These are phyloP conservation scores for Candida sp. DNA, from an alignment of 1,139 yeast genomes.

Conservation along the genomic window DNA sequence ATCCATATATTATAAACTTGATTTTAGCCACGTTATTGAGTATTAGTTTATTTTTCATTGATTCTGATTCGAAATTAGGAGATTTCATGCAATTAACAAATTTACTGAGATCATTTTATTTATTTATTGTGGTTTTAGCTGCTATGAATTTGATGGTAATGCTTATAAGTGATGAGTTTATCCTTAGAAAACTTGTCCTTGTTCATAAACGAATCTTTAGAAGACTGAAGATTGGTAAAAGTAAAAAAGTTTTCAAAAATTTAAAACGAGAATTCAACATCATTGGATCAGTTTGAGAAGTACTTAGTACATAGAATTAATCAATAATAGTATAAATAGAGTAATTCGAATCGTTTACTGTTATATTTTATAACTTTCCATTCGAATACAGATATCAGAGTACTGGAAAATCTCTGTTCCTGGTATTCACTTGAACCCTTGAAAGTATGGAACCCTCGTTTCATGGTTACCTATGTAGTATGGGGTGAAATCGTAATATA, in stretches of 20 bases:
- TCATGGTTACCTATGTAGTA: no score
- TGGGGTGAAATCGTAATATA: no score
- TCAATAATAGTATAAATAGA: not conserved
- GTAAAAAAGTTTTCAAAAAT: conserved; percentile 42
- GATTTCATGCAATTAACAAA: conserved; percentile 72
- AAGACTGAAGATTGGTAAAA: conserved; percentile 16
- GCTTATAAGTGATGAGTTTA: conserved; percentile 38
- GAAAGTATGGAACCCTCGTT: no score
- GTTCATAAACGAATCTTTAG: conserved; percentile 25
- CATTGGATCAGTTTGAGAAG: conserved; percentile 9
- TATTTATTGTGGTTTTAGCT: conserved; percentile 44
- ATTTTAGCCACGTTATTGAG: conserved; percentile 48
- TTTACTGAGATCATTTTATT: conserved; percentile 50
- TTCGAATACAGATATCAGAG: no score
- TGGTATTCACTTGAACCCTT: no score
- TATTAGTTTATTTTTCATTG: conserved; percentile 43
- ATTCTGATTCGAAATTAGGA: conserved; percentile 55
- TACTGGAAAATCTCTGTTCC: no score
- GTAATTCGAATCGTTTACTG: no score
- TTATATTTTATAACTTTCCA: no score
- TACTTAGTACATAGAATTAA: no score
- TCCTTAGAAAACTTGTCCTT: conserved; percentile 27
- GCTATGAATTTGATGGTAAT: conserved; percentile 49
- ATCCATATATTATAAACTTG: conserved; percentile 69
- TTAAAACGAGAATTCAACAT: conserved; percentile 21